Evolutionary conservation across 768 basidiomycete species (phyloP), one percentile per base, ranked within the genome.

Genomic region (Pisolithus microcarpus): DNA sequence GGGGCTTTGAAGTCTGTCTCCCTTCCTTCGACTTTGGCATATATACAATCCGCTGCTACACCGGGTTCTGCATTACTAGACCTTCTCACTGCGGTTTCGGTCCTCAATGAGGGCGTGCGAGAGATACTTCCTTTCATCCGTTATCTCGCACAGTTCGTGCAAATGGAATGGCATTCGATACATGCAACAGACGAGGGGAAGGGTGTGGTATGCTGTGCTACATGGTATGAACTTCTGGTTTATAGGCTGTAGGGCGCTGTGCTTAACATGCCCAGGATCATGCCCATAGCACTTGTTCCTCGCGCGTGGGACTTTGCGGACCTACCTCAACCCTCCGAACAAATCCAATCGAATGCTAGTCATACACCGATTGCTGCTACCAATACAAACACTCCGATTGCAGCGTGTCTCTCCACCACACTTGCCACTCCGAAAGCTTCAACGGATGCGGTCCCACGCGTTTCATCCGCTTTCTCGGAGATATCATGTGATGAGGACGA

Each of bases 181-280:
- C 74, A 78, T 59, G 68, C 61, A 19, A 79, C 84, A 57, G 75
- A 92, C 58, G 60, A 70, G 46, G 90, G 91, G 1, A 65, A 79
- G 59, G 91, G 91, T 18, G 91, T 92, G 36, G 82, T 93, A 31
- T 90, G 91, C 61, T 85, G 88, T 45, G 85, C 91, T 6, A 94
- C 91, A n/a, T 93, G 91, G 87, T 84, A 59, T 24, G 24, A 74
- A 65, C 5, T n/a, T 24, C 37, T 23, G 30, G 6, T n/a, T 11
- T 31, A 11, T 42, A 38, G n/a, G 39, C 28, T 10, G 19, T 16
- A 28, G 11, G 7, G 11, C 9, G 51, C 38, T 6, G 16, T 21
- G 49, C 28, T 24, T 36, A 42, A 43, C 44, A 15, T 9, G 13
- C 46, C 23, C 52, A 85, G 83, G 86, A 76, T 90, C 46, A 79